A percentile compares a stretch with the other conserved stretches of the same genome.
Evolutionary conservation across 768 basidiomycete species (phyloP).

Genomic region (Chalciporus pseudorubinellus): DNA sequence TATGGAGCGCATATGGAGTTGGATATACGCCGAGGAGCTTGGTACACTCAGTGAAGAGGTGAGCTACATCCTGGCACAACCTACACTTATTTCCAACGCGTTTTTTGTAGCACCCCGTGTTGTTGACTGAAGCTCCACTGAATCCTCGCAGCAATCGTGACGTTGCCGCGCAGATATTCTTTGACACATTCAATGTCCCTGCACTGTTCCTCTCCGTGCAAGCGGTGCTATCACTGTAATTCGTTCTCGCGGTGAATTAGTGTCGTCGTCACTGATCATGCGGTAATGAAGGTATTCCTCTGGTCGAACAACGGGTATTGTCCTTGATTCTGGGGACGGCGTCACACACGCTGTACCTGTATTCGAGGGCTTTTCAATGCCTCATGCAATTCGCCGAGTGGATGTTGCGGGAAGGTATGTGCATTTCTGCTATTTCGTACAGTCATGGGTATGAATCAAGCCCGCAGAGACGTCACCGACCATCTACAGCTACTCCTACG

Average conservation of each 20-base stretch:
- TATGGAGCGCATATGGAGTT: slow-evolving; percentile 99
- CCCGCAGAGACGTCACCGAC: slow-evolving; percentile 87
- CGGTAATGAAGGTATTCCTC: slow-evolving; percentile 79
- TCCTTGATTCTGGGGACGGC: slow-evolving; percentile 97
- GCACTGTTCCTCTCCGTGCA: slow-evolving; percentile 96
- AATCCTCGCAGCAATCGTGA: slow-evolving; percentile 97
- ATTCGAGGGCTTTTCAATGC: slow-evolving; percentile 99
- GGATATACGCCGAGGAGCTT: slow-evolving; percentile 95
- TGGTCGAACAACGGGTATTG: slow-evolving; percentile 98
- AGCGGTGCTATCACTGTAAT: slow-evolving; percentile 92
- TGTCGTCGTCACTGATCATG: slow-evolving; percentile 9
- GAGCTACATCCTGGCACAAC: slow-evolving; percentile 13
- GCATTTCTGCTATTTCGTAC: neutral
- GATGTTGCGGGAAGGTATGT: slow-evolving; percentile 92
- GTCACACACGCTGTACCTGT: slow-evolving; percentile 99
- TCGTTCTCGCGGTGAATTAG: slow-evolving; percentile 11
- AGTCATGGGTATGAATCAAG: neutral
- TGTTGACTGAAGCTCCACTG: slow-evolving; percentile 95
- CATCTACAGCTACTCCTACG: slow-evolving; percentile 91
- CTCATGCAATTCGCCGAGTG: slow-evolving; percentile 93
- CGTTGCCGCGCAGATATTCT: slow-evolving; percentile 97
- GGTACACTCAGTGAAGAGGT: slow-evolving; percentile 98
- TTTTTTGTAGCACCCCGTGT: slow-evolving; percentile 80
- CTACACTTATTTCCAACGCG: slow-evolving; percentile 6
- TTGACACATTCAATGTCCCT: slow-evolving; percentile 99